Percentiles rank a stretch among this genome's conserved stretches.
These are phyloP conservation scores for Trifolium subterraneum DNA, from an alignment of 306 rosid species.

Conservation along the genomic window DNA sequence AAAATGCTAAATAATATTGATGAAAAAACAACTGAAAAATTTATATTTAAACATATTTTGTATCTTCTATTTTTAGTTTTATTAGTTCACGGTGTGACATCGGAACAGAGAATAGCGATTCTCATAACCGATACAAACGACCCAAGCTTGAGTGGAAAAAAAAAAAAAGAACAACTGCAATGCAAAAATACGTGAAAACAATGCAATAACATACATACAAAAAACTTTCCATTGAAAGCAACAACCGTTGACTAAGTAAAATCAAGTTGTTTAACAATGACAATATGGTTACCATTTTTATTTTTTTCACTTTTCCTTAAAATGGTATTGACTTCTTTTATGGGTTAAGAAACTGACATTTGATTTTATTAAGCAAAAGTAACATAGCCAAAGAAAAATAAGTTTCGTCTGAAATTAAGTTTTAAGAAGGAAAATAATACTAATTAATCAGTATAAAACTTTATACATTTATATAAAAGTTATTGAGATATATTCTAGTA, in stretches of 20 bases:
- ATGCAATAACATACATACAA: neutral
- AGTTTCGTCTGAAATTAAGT: slow-evolving; percentile 15
- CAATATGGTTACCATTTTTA: neutral
- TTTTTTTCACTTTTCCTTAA: slow-evolving; percentile 12
- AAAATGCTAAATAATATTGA: no score
- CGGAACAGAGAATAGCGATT: no score
- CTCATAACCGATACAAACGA: no score
- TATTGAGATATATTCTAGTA: neutral
- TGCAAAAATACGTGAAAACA: neutral
- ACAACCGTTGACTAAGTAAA: slow-evolving; percentile 18
- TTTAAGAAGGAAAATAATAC: neutral
- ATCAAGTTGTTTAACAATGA: neutral
- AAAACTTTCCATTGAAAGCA: neutral
- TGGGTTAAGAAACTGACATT: slow-evolving; percentile 29
- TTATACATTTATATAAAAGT: slow-evolving; percentile 7
- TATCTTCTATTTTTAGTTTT: no score
- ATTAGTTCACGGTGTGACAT: no score
- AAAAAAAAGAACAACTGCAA: no score
- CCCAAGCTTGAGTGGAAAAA: no score
- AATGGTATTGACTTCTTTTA: slow-evolving; percentile 21
- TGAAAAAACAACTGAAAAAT: no score
- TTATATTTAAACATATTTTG: no score
- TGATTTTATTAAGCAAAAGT: slow-evolving; percentile 15
- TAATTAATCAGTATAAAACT: neutral
- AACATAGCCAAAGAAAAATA: neutral